A percentile compares a stretch with the other conserved stretches of the same genome.
These are phyloP conservation scores for Toxicodendron radicans DNA, from an alignment of 345 rosid species.

Conservation along the genomic window DNA sequence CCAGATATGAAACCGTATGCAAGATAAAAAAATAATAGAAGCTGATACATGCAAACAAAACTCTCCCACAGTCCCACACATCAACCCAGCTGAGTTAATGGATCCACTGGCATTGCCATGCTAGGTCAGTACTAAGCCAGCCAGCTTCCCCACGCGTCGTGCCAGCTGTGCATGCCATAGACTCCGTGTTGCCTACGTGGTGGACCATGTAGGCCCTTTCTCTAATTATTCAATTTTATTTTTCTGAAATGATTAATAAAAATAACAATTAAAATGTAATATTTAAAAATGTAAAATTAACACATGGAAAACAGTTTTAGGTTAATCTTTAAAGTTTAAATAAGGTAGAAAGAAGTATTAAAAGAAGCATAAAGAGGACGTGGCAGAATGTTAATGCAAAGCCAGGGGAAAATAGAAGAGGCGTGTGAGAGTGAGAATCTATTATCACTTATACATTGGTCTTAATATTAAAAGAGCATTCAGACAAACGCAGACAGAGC, in stretches of 20 bases:
- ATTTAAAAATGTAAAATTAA: too few relatives aligned
- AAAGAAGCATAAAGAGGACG: neutral
- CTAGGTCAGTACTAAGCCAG: neutral
- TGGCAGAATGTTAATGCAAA: neutral
- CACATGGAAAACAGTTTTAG: too few relatives aligned
- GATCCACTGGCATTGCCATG: neutral
- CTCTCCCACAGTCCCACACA: neutral
- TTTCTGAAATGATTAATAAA: too few relatives aligned
- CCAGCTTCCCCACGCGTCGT: slow-evolving; percentile 35
- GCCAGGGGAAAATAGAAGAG: neutral
- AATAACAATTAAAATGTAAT: too few relatives aligned
- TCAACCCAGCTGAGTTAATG: neutral
- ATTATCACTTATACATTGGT: too few relatives aligned
- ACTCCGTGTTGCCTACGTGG: slow-evolving; percentile 18
- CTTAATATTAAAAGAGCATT: too few relatives aligned
- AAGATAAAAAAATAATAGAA: neutral
- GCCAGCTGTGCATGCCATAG: slow-evolving; percentile 31
- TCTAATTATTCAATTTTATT: too few relatives aligned
- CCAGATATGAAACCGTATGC: neutral
- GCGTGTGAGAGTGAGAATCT: neutral
- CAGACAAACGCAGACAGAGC: neutral
- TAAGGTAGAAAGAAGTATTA: too few relatives aligned
- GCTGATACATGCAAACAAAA: slow-evolving; percentile 1
- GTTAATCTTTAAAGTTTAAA: too few relatives aligned
- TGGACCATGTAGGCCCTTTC: neutral